Percentiles rank a stretch among this genome's conserved stretches.
These are phyloP conservation scores for Globisporangium cederbergense DNA, from an alignment of 352 stramenopile species.

Conservation along the genomic window DNA sequence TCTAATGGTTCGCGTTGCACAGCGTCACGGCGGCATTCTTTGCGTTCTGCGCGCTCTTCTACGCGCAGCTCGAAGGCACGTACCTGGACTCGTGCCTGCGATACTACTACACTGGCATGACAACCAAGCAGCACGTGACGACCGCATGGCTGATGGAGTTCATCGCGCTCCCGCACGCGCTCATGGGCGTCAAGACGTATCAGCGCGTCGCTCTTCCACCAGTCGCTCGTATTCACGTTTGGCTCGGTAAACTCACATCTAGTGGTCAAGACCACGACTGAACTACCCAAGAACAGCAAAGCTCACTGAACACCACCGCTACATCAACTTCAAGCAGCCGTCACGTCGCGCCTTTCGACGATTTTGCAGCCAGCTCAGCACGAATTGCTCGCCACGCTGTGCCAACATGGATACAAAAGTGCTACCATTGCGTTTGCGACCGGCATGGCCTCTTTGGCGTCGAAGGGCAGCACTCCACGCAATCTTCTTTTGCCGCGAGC, in stretches of 20 bases:
- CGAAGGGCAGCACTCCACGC: conserved; percentile 16
- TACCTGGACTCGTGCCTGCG: conserved; percentile 5
- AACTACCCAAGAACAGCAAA: neutral
- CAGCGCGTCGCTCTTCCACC: neutral
- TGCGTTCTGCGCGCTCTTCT: conserved; percentile 5
- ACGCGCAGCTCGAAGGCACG: conserved; percentile 10
- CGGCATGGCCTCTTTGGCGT: conserved; percentile 19
- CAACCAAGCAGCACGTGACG: neutral
- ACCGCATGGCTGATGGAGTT: neutral
- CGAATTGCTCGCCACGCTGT: neutral
- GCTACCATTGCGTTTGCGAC: neutral
- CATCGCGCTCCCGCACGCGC: neutral
- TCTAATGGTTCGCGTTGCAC: neutral
- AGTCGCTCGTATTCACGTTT: conserved; percentile 2
- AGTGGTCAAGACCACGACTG: neutral
- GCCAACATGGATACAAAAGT: no score
- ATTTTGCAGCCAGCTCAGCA: neutral
- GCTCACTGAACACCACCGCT: neutral
- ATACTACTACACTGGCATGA: conserved; percentile 1
- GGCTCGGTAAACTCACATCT: neutral
- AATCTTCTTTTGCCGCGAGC: conserved; percentile 18
- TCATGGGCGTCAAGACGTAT: conserved; percentile 10
- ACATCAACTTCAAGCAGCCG: neutral
- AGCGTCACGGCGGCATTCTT: neutral
- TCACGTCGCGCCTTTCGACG: neutral